phyloP scores from a whole-genome alignment of 1,139 yeast species.

The Sugiyamaella sp. region DNA sequence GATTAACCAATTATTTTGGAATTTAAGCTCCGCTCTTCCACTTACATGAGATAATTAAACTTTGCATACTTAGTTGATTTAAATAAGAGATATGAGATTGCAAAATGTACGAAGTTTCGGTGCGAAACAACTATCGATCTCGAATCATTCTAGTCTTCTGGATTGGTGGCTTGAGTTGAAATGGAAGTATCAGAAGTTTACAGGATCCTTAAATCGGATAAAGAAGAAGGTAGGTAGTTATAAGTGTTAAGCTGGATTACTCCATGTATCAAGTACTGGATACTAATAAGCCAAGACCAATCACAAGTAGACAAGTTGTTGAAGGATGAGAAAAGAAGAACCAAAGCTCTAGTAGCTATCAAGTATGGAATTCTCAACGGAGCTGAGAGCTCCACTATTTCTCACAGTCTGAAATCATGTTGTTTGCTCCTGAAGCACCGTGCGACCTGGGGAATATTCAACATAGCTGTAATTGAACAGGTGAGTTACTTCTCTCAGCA shows the following conservation, averaged over 20 bases:
- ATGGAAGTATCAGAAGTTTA: slow-evolving; percentile 34
- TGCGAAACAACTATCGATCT: too few relatives aligned
- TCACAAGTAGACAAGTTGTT: slow-evolving; percentile 33
- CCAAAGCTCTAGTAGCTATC: slow-evolving; percentile 37
- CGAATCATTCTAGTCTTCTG: too few relatives aligned
- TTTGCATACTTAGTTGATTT: too few relatives aligned
- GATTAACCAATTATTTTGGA: too few relatives aligned
- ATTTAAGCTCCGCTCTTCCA: too few relatives aligned
- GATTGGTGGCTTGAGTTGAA: too few relatives aligned
- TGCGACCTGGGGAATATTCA: slow-evolving; percentile 37
- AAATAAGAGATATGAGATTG: too few relatives aligned
- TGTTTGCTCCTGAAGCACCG: slow-evolving; percentile 33
- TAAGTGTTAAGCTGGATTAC: not conserved
- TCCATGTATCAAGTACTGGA: not conserved
- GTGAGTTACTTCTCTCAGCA: slow-evolving; percentile 18
- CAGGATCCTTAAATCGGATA: slow-evolving; percentile 32
- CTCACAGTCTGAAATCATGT: slow-evolving; percentile 35
- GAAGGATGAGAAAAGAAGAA: slow-evolving; percentile 37
- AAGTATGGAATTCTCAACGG: slow-evolving; percentile 39
- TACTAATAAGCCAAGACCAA: not conserved
- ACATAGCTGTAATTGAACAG: slow-evolving; percentile 35
- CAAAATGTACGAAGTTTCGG: too few relatives aligned
- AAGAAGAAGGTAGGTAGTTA: slow-evolving; percentile 32
- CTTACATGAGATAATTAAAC: too few relatives aligned
- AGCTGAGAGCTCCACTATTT: slow-evolving; percentile 31